phyloP scores from a whole-genome alignment of 225 moss, liverwort and hornwort genomes.

The Bryoerythrophyllum caledonicum region DNA sequence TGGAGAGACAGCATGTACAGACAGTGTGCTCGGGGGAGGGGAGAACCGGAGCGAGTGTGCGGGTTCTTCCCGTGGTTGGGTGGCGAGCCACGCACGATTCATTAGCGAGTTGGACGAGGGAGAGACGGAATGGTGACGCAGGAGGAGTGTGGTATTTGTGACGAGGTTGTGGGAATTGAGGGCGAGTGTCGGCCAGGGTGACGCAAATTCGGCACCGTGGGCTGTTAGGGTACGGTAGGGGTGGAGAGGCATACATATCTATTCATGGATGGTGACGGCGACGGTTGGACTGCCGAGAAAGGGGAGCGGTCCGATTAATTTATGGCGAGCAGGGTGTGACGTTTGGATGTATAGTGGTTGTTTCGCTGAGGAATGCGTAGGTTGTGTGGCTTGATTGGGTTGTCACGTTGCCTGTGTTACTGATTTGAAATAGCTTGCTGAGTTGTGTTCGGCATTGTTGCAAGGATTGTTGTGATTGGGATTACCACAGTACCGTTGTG shows the following conservation, averaged over 20 bases:
- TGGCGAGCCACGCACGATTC: constrained; percentile 15
- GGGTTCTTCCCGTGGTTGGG: constrained; percentile 22
- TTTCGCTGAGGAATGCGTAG: no score
- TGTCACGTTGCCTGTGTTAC: no score
- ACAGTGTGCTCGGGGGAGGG: constrained; percentile 13
- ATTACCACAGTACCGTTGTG: no score
- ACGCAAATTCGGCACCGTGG: constrained; percentile 30
- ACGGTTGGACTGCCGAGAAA: not conserved
- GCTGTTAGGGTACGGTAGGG: constrained; percentile 21
- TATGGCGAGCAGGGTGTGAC: not conserved
- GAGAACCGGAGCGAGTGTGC: not conserved
- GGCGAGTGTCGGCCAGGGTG: constrained; percentile 35
- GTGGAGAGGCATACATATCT: not conserved
- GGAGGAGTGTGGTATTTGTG: not conserved
- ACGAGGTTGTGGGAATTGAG: constrained; percentile 2
- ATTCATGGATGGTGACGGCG: constrained; percentile 14
- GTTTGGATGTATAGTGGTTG: not conserved
- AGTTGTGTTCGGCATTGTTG: no score
- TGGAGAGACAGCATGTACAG: constrained; percentile 5
- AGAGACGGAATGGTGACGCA: not conserved
- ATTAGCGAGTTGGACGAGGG: not conserved
- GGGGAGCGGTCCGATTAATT: constrained; percentile 27
- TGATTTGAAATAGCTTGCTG: no score
- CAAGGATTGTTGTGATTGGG: no score
- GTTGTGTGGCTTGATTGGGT: no score